Conservation (phyloP, 2,329 filamentous ascomycete genomes). For the Xylogone sp. region DNA sequence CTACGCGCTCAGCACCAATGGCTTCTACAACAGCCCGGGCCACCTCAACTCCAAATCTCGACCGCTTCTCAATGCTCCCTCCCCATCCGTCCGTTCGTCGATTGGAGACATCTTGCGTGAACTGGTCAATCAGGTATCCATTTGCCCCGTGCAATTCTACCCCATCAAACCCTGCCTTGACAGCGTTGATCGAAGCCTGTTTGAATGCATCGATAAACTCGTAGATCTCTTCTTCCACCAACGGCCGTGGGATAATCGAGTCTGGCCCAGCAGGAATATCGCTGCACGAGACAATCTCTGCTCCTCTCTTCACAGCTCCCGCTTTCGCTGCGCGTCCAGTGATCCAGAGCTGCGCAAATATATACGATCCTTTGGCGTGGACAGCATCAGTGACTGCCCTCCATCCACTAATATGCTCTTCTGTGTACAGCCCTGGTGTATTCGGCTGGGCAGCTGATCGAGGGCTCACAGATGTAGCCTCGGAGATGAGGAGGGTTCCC, state of each 20-base stretch:
- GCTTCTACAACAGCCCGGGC: conserved; percentile 42
- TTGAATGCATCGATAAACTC: conserved; percentile 31
- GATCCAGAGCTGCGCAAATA: conserved; percentile 59
- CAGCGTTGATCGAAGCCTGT: conserved; percentile 37
- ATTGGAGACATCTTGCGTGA: conserved; percentile 39
- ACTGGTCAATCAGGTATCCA: conserved; percentile 20
- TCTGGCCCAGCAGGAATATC: too few species aligned
- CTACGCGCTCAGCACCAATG: conserved; percentile 46
- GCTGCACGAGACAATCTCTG: too few species aligned
- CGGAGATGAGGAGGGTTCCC: conserved; percentile 51
- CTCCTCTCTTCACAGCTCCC: too few species aligned
- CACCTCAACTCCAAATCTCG: conserved; percentile 48
- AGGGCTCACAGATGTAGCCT: conserved; percentile 44
- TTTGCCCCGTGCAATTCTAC: conserved; percentile 31
- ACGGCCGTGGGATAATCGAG: not conserved
- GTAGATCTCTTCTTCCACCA: conserved; percentile 35
- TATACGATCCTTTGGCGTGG: conserved; percentile 53
- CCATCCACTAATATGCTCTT: conserved; percentile 51
- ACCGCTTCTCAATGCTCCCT: conserved; percentile 42
- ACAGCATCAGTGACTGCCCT: conserved; percentile 52
- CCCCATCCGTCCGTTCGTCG: conserved; percentile 47
- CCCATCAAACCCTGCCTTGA: conserved; percentile 37
- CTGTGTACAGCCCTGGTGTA: conserved; percentile 51
- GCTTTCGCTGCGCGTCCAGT: conserved; percentile 40
- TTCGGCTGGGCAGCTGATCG: conserved; percentile 44